phyloP scores from a whole-genome alignment of 2,329 filamentous ascomycete species.

The Chaetomium sp. region DNA sequence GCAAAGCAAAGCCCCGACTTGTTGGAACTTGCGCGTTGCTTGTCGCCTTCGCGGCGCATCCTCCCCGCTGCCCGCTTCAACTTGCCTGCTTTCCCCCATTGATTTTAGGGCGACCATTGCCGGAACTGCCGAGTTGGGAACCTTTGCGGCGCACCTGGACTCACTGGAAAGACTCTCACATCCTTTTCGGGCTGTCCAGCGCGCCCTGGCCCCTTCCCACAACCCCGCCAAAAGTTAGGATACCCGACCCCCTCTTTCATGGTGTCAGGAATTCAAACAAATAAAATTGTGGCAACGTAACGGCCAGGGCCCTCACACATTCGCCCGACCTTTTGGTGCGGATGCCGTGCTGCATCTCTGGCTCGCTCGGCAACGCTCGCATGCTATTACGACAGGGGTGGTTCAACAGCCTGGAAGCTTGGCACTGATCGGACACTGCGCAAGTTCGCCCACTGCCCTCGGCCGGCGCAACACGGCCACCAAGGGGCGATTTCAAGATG shows the following conservation, averaged over 20 bases:
- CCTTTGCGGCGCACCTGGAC: too few relatives aligned
- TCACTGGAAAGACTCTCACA: too few relatives aligned
- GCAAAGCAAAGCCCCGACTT: not conserved
- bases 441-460: not conserved
- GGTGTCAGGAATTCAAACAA: not conserved
- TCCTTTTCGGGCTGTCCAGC: too few relatives aligned
- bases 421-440: not conserved
- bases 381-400: not conserved
- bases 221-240: too few relatives aligned
- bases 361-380: not conserved
- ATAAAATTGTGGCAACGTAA: too few relatives aligned
- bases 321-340: not conserved
- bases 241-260: not conserved
- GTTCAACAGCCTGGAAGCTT: not conserved
- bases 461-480: not conserved
- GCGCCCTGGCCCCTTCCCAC: too few relatives aligned
- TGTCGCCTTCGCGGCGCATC: too few relatives aligned
- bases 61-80: too few relatives aligned
- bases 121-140: too few relatives aligned
- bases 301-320: too few relatives aligned
- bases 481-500: not conserved
- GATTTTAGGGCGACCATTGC: too few relatives aligned
- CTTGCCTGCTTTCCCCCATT: too few relatives aligned
- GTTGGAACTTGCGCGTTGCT: not conserved
- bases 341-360: not conserved